Evolutionary conservation across 2,329 filamentous ascomycete genomes (phyloP).

Genomic region (Rhynchosporium secalis): DNA sequence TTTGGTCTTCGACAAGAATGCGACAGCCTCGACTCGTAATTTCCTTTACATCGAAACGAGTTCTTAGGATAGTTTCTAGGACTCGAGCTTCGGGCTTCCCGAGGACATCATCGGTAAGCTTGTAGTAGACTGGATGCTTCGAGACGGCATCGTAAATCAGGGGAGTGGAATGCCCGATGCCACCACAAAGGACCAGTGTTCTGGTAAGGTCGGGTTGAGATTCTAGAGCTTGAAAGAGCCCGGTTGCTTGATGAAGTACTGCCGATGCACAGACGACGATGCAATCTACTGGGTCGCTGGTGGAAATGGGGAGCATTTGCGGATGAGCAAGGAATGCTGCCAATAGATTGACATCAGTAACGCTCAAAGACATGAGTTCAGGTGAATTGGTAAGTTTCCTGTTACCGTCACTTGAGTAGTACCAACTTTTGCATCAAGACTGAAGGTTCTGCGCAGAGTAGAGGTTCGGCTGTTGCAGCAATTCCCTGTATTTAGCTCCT

Average conservation of each 20-base stretch:
- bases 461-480: no score
- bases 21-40: conserved; percentile 36
- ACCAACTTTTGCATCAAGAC: no score
- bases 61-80: conserved; percentile 41
- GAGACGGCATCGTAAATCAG: conserved; percentile 45
- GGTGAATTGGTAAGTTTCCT: no score
- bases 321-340: conserved; percentile 38
- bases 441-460: no score
- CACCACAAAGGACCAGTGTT: conserved; percentile 46
- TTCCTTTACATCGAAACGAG: conserved; percentile 35
- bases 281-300: conserved; percentile 38
- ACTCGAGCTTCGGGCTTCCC: conserved; percentile 45
- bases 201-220: conserved; percentile 37
- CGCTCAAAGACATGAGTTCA: no score
- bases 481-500: no score
- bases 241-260: conserved; percentile 41
- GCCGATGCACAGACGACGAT: conserved; percentile 46
- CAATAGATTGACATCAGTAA: conserved; percentile 38
- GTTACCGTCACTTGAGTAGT: no score
- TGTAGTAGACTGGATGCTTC: conserved; percentile 36
- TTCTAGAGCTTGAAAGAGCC: conserved; percentile 41
- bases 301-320: conserved; percentile 32
- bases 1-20: conserved; percentile 46
- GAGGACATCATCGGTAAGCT: conserved; percentile 35
- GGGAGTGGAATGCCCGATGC: conserved; percentile 48